These are phyloP conservation scores for Colletotrichum ledebouriae DNA, from an alignment of 2,329 filamentous ascomycete species.

Conservation along the genomic window DNA sequence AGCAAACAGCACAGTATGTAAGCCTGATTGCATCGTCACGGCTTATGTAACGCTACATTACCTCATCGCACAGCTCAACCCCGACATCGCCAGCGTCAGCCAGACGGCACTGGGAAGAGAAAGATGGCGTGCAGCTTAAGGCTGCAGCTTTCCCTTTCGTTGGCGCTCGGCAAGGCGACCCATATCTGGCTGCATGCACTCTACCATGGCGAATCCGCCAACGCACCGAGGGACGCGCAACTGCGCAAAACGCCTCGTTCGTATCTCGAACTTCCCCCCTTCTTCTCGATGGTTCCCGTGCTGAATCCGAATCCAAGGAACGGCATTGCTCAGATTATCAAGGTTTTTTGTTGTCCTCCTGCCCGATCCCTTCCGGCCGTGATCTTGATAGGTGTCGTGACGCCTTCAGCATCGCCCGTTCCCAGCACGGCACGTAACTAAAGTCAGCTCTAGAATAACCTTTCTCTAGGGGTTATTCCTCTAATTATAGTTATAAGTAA, in stretches of 20 bases:
- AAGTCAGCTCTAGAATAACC: no score
- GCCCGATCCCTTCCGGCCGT: slow-evolving; percentile 2
- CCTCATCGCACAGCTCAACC: background rate
- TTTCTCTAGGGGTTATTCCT: no score
- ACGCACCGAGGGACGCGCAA: background rate
- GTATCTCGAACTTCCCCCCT: background rate
- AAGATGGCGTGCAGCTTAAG: slow-evolving; percentile 36
- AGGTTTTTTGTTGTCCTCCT: no score
- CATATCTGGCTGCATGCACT: background rate
- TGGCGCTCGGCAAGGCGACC: background rate
- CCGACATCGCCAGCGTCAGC: background rate
- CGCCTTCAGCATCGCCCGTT: no score
- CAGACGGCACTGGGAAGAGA: background rate
- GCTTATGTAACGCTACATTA: background rate
- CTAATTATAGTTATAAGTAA: no score
- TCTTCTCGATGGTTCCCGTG: background rate
- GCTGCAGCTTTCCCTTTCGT: slow-evolving; percentile 21
- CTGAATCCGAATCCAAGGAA: background rate
- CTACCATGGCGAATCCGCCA: slow-evolving; percentile 1
- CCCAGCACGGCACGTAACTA: no score
- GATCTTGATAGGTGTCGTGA: no score
- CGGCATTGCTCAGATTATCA: background rate
- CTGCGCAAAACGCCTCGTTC: slow-evolving; percentile 9
- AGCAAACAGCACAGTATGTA: slow-evolving; percentile 2
- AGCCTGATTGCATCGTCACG: background rate